Evolutionary conservation across 23 red algal species (phyloP).

Genomic region (Gracilaria gracilis): DNA sequence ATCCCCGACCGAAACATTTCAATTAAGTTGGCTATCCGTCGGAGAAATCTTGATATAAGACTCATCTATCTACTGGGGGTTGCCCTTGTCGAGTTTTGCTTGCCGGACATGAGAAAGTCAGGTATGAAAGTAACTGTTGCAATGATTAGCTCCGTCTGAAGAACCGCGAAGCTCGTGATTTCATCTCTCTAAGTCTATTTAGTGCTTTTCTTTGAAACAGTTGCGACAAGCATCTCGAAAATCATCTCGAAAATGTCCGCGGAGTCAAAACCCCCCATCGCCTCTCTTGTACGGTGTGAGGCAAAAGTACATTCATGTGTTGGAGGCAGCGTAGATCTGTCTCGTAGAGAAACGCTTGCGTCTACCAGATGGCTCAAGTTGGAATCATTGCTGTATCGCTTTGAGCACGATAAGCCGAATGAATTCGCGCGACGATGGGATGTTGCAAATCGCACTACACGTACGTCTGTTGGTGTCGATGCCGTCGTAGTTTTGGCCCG

Average conservation of each 20-base stretch:
- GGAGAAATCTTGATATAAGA: too few relatives aligned
- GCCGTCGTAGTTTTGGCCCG: constrained; percentile 70
- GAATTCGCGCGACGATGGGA: constrained; percentile 51
- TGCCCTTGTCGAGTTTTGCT: too few relatives aligned
- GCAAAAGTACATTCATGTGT: constrained; percentile 18
- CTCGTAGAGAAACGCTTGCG: constrained; percentile 1
- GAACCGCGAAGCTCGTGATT: too few relatives aligned
- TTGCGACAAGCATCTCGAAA: too few relatives aligned
- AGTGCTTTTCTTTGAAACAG: too few relatives aligned
- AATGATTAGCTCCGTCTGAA: too few relatives aligned
- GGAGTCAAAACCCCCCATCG: constrained; percentile 41
- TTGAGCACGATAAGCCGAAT: constrained; percentile 20
- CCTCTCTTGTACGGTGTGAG: constrained; percentile 49
- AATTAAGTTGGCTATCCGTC: too few relatives aligned
- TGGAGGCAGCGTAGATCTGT: constrained; percentile 3
- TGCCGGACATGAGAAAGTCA: too few relatives aligned
- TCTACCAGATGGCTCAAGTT: constrained; percentile 43
- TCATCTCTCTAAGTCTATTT: too few relatives aligned
- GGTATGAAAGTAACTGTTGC: too few relatives aligned
- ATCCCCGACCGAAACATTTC: too few relatives aligned
- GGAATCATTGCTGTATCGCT: constrained; percentile 34
- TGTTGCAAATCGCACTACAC: constrained; percentile 49
- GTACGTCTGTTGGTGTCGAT: constrained; percentile 21
- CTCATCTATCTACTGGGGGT: too few relatives aligned
- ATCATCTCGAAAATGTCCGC: background rate